Conservation (phyloP, 2,329 filamentous ascomycete genomes). For the Scopulariopsis brevicaulis region DNA sequence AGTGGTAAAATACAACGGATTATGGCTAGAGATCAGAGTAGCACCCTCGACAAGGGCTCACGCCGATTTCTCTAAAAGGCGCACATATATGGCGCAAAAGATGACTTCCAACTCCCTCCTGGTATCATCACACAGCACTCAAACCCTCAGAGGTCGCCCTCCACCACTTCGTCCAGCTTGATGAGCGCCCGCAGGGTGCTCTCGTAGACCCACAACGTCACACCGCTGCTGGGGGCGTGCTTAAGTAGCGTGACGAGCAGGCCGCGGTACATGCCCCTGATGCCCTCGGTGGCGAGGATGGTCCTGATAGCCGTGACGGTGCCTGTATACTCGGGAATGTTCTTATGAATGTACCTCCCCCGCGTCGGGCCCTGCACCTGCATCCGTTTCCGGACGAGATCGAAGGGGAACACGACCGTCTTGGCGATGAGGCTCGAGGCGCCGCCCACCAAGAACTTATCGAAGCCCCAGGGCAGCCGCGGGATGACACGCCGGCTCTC, state of each 20-base stretch:
- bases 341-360: constrained; percentile 65
- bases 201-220: constrained; percentile 95
- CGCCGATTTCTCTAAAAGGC: not conserved
- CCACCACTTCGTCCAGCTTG: constrained; percentile 18
- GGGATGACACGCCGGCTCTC: constrained; percentile 1
- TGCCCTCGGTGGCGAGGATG: constrained; percentile 64
- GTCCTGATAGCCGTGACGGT: constrained; percentile 53
- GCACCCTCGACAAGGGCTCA: not conserved
- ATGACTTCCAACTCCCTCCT: not conserved
- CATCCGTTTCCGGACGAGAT: constrained; percentile 82
- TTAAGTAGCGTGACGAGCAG: constrained; percentile 84
- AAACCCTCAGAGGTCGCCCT: constrained; percentile 6
- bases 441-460: constrained; percentile 75
- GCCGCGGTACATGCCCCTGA: constrained; percentile 75
- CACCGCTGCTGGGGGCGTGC: constrained; percentile 81
- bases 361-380: constrained; percentile 92
- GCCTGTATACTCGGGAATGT: constrained; percentile 74
- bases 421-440: constrained; percentile 73
- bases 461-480: constrained; percentile 57
- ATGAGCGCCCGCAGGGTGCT: constrained; percentile 52
- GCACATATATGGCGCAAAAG: not conserved
- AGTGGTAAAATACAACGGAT: not conserved
- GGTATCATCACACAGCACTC: not conserved
- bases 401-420: constrained; percentile 83
- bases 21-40: not conserved